Evolutionary conservation across 2,329 filamentous ascomycete species (phyloP), one percentile per base, ranked within the genome.

Genomic region (Fusarium sp.): DNA sequence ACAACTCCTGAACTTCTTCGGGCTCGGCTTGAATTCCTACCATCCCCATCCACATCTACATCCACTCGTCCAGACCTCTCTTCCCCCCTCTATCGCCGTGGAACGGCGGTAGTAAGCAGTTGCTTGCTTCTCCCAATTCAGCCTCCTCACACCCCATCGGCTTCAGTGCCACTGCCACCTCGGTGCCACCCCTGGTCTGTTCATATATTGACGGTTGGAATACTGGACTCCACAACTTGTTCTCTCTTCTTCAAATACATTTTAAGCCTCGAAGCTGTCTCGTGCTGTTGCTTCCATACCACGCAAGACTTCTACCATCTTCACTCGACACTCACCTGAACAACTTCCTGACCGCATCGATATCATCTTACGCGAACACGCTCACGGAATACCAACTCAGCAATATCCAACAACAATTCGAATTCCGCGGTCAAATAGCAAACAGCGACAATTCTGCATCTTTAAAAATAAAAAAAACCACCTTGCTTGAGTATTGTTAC

Each of bases 141-240:
- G 44, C 46, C 47, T 54, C 15, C 44, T 57, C 57, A 48, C 41
- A 56, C 38, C 46, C 46, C 59, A 49, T 66, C 57, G 8, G 33
- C 67, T 46, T 59, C 33, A 63, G 67, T 67, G 53, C 62, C 60
- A 69, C 66, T 66, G 52, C 61, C 61, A 70, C 66, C 53, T 50
- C 16, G 49, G 67, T 70, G 50, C 53, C 54, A 65, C 50, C 63
- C 63, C 63, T 68, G 42, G 67, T 60, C 63, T 55, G 26, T 38
- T 57, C 63, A 64, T 70, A 70, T 64, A 70, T 56, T 54, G 42
- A 43, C 47, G 49, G 37, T 70, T 70, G 49, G 67, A 49, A 57
- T 50, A 70, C 54, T 12, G 18, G 33, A 48, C 57, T 68, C 49
- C 63, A 70, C 44, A 35, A 53, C 44, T 42, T 44, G 33, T 43